Evolutionary conservation across 1,139 yeast species (phyloP).

Genomic region (Lodderomyces theae): DNA sequence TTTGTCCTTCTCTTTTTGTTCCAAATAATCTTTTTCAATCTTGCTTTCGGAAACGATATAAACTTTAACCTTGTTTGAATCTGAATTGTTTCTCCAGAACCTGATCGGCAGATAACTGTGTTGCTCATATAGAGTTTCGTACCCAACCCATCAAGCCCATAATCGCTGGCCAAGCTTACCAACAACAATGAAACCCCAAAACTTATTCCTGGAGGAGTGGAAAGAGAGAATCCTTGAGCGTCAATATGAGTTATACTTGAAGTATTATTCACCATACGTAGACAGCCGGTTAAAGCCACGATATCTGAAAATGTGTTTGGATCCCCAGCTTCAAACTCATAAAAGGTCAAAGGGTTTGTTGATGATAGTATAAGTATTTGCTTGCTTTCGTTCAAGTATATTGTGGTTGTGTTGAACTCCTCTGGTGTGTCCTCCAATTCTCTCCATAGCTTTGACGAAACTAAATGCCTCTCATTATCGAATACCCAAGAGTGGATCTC

Average conservation of each 20-base stretch:
- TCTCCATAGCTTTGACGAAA: constrained; percentile 3
- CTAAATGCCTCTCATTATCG: background rate
- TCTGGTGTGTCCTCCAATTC: background rate
- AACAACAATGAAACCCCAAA: constrained; percentile 8
- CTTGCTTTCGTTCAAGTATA: constrained; percentile 8
- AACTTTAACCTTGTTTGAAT: constrained; percentile 9
- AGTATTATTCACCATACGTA: constrained; percentile 7
- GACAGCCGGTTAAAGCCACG: constrained; percentile 12
- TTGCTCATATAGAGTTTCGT: constrained; percentile 2
- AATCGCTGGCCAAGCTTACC: constrained; percentile 8
- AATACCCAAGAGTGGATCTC: constrained; percentile 4
- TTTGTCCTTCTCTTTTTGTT: constrained; percentile 3
- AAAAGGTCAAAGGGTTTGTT: background rate
- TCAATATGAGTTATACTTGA: constrained; percentile 9
- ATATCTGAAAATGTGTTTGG: background rate
- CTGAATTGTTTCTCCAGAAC: constrained; percentile 9
- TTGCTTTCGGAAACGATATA: constrained; percentile 12
- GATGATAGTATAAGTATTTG: constrained; percentile 5
- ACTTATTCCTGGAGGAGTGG: constrained; percentile 11
- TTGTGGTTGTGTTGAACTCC: constrained; percentile 3
- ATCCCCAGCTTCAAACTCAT: constrained; percentile 6
- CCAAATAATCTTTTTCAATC: constrained; percentile 8
- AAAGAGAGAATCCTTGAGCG: constrained; percentile 4
- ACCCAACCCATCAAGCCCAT: constrained; percentile 12
- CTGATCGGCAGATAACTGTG: constrained; percentile 11